These are phyloP conservation scores for Hyaloscypha finlandica DNA, from an alignment of 495 filamentous ascomycete genomes.

Conservation along the genomic window DNA sequence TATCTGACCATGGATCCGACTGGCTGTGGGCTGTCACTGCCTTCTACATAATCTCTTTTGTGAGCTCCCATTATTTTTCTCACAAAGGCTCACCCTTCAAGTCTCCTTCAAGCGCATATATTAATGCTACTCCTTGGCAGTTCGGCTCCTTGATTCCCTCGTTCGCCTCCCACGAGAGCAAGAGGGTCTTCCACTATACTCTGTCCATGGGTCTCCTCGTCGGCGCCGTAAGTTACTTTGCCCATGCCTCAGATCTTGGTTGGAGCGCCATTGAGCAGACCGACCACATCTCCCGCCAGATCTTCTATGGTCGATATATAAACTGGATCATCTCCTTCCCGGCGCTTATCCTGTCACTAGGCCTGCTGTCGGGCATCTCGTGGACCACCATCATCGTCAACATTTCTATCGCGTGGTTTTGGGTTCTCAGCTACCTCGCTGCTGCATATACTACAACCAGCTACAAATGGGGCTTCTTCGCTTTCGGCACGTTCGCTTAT, in stretches of 20 bases:
- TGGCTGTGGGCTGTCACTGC: constrained; percentile 3
- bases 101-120: constrained; percentile 34
- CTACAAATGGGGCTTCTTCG: constrained; percentile 71
- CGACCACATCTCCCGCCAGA: constrained; percentile 11
- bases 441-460: neutral
- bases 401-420: neutral
- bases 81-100: constrained; percentile 28
- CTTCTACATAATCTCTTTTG: constrained; percentile 6
- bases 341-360: neutral
- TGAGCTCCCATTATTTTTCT: constrained; percentile 29
- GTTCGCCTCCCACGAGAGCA: neutral
- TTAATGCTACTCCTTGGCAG: neutral
- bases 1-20: constrained; percentile 3
- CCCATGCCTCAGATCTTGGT: neutral
- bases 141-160: constrained; percentile 46
- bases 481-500: constrained; percentile 60
- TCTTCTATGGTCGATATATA: constrained; percentile 1
- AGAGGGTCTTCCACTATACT: neutral
- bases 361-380: neutral
- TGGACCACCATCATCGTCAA: constrained; percentile 1
- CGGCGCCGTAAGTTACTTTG: neutral
- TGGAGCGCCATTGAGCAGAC: constrained; percentile 33
- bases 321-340: neutral
- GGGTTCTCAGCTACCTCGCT: neutral
- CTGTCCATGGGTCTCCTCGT: neutral